Evolutionary conservation across 129 eudicot genomes (phyloP).

Genomic region (Saposhnikovia divaricata): DNA sequence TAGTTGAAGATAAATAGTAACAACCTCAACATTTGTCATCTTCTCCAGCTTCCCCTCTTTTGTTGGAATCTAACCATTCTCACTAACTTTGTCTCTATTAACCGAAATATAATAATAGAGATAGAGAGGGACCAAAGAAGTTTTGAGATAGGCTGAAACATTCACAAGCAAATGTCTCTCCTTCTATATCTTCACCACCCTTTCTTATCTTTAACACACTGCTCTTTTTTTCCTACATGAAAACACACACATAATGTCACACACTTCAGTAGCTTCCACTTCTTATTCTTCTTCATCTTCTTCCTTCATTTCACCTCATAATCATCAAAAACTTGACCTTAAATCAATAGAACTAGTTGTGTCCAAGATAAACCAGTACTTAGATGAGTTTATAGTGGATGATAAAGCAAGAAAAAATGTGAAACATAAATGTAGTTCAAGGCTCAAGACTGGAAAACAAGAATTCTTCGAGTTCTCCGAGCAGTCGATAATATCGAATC

Average conservation of each 20-base stretch:
- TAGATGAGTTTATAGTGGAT: constrained; percentile 26
- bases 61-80: constrained; percentile 14
- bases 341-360: constrained; percentile 36
- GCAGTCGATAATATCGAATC: constrained; percentile 46
- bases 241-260: constrained; percentile 6
- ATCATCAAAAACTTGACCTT: constrained; percentile 24
- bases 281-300: constrained; percentile 22
- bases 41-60: constrained; percentile 13
- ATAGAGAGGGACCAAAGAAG: constrained; percentile 28
- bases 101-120: background rate
- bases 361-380: constrained; percentile 32
- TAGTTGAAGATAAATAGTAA: background rate
- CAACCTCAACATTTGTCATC: constrained; percentile 5
- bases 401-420: constrained; percentile 24
- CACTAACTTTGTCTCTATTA: constrained; percentile 34
- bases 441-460: constrained; percentile 28
- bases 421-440: constrained; percentile 44
- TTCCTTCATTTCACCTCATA: constrained; percentile 6
- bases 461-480: constrained; percentile 48
- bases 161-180: constrained; percentile 33
- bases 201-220: constrained; percentile 6
- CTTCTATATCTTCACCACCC: constrained; percentile 8
- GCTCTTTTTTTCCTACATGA: constrained; percentile 18
- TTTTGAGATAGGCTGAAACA: constrained; percentile 29
- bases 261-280: constrained; percentile 42